These are phyloP conservation scores for Ailanthus altissimus DNA, from an alignment of 345 rosid species.

Conservation along the genomic window DNA sequence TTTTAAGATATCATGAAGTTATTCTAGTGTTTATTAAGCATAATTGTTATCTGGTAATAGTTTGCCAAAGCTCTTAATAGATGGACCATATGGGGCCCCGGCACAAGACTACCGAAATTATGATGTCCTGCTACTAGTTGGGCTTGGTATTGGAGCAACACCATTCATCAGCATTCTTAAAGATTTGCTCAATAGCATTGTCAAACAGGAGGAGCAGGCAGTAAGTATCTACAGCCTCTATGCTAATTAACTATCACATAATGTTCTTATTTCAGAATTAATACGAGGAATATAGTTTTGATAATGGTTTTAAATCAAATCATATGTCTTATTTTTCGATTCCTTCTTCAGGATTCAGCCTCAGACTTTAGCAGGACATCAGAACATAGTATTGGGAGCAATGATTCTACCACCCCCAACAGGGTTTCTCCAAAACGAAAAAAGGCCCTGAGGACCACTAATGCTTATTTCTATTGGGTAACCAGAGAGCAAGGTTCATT, in stretches of 20 bases:
- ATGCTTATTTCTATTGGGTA: constrained; percentile 99
- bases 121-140: constrained; percentile 88
- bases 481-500: constrained; percentile 98
- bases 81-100: constrained; percentile 98
- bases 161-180: constrained; percentile 96
- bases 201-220: constrained; percentile 88
- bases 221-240: constrained; percentile 45
- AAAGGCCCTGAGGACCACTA: constrained; percentile 69
- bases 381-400: constrained; percentile 61
- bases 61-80: constrained; percentile 91
- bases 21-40: not conserved
- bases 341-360: constrained; percentile 57
- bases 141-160: constrained; percentile 98
- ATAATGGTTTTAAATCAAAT: not conserved
- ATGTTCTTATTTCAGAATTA: too few relatives aligned
- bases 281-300: not conserved
- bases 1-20: not conserved
- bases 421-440: constrained; percentile 51
- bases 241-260: not conserved
- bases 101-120: constrained; percentile 92
- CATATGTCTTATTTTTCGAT: constrained; percentile 16
- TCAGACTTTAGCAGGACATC: constrained; percentile 69
- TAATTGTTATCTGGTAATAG: constrained; percentile 41
- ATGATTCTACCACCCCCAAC: constrained; percentile 41
- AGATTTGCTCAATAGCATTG: constrained; percentile 85